Conservation (phyloP, 768 basidiomycete genomes). For the Panus rudis region DNA sequence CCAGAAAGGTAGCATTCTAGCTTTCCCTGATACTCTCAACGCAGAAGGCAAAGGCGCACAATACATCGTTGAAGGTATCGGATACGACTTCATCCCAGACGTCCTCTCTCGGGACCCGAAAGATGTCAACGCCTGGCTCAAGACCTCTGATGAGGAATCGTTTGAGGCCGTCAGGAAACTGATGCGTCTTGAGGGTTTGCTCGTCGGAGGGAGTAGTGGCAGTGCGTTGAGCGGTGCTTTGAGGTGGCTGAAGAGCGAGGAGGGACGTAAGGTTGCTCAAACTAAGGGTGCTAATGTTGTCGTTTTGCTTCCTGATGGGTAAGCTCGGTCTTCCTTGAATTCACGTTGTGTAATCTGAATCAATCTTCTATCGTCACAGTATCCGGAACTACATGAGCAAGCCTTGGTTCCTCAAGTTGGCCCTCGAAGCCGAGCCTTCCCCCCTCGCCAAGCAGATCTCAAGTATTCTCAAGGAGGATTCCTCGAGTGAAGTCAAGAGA, state of each 20-base stretch:
- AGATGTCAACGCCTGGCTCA: conserved; percentile 76
- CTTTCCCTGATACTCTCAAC: conserved; percentile 62
- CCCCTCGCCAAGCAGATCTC: conserved; percentile 45
- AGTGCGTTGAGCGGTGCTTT: conserved; percentile 76
- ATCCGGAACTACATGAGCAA: conserved; percentile 95
- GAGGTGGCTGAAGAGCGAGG: conserved; percentile 65
- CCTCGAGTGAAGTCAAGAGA: conserved; percentile 14
- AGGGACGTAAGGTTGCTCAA: conserved; percentile 56
- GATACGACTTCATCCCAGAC: conserved; percentile 88
- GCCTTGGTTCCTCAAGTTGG: conserved; percentile 79
- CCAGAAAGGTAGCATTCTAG: conserved; percentile 87
- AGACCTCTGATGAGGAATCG: conserved; percentile 75
- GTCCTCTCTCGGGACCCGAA: conserved; percentile 62
- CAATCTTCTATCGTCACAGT: conserved; percentile 29
- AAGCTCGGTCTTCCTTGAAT: conserved; percentile 22
- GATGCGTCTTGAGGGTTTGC: conserved; percentile 80
- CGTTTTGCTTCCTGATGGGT: conserved; percentile 87
- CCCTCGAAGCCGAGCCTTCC: conserved; percentile 47
- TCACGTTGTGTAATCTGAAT: not conserved
- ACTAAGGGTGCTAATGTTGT: conserved; percentile 82
- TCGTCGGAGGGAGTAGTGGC: conserved; percentile 93
- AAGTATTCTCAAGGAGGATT: conserved; percentile 24
- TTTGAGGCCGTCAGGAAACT: conserved; percentile 68
- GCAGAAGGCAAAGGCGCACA: conserved; percentile 36
- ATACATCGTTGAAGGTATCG: conserved; percentile 94